A percentile compares a stretch with the other conserved stretches of the same genome.
Evolutionary conservation across 148 eudicot species (phyloP).

Genomic region (Chenopodium album): DNA sequence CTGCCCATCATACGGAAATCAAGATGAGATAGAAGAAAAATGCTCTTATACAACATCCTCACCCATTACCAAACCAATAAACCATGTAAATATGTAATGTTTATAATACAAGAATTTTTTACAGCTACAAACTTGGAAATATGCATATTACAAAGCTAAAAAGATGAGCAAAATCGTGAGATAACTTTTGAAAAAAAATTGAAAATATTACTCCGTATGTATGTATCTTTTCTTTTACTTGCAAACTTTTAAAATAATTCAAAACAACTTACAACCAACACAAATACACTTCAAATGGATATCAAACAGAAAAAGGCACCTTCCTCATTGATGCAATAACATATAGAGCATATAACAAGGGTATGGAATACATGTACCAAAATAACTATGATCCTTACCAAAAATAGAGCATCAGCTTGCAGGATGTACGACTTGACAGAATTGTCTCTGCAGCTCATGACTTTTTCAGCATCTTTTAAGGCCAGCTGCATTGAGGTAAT

Average conservation of each 20-base stretch:
- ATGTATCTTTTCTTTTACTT: background rate
- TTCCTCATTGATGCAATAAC: background rate
- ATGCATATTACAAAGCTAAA: background rate
- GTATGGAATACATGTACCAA: background rate
- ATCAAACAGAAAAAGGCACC: background rate
- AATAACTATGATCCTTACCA: conserved; percentile 50
- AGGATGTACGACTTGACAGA: conserved; percentile 53
- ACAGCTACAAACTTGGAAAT: background rate
- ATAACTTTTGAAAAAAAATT: too few species aligned
- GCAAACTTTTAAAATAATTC: background rate
- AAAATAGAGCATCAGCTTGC: conserved; percentile 71
- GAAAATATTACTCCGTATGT: too few species aligned
- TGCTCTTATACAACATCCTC: background rate
- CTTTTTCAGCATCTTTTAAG: conserved; percentile 89
- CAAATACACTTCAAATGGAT: background rate
- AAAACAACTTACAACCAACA: background rate
- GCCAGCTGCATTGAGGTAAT: conserved; percentile 67
- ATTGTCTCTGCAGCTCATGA: conserved; percentile 45
- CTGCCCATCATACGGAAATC: conserved; percentile 47
- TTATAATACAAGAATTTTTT: background rate
- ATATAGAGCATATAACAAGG: background rate
- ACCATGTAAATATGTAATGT: conserved; percentile 7
- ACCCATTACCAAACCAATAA: background rate
- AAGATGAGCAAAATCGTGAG: background rate
- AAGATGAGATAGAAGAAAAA: conserved; percentile 10